A percentile compares a stretch with the other conserved stretches of the same genome.
Evolutionary conservation across 371 early-diverging fungal species (phyloP).

Genomic region (Apophysomyces trapeziformis): DNA sequence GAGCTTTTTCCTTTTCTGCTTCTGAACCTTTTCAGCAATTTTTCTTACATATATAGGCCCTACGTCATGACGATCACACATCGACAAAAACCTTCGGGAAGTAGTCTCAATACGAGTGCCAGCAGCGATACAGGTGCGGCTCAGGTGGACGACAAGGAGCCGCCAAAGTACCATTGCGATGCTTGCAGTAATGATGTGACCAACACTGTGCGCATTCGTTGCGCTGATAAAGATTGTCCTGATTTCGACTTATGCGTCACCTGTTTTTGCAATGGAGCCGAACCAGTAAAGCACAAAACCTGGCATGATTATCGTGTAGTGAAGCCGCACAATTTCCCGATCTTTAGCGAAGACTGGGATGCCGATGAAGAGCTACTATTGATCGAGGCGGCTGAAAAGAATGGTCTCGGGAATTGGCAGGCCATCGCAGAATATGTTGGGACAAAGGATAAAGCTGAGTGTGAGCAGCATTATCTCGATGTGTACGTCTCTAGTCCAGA

Average conservation of each 20-base stretch:
- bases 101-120: slow-evolving; percentile 29
- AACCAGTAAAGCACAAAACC: slow-evolving; percentile 83
- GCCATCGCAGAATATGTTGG: slow-evolving; percentile 94
- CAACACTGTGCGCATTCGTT: slow-evolving; percentile 88
- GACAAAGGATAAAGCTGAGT: slow-evolving; percentile 86
- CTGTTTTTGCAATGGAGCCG: slow-evolving; percentile 90
- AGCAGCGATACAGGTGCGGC: slow-evolving; percentile 21
- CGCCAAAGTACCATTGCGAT: slow-evolving; percentile 87
- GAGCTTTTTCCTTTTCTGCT: background rate
- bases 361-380: slow-evolving; percentile 97
- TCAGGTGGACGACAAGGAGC: slow-evolving; percentile 52
- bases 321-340: slow-evolving; percentile 85
- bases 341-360: slow-evolving; percentile 90
- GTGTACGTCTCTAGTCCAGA: slow-evolving; percentile 76
- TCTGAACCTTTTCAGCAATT: background rate
- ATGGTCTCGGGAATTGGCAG: slow-evolving; percentile 98
- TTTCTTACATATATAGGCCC: background rate
- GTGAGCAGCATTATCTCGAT: slow-evolving; percentile 90
- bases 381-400: slow-evolving; percentile 90
- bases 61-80: slow-evolving; percentile 52
- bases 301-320: slow-evolving; percentile 90
- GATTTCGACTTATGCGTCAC: slow-evolving; percentile 96
- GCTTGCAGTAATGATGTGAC: slow-evolving; percentile 89
- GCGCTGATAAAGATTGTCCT: slow-evolving; percentile 81
- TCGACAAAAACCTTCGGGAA: slow-evolving; percentile 45